Conservation (phyloP, 208 protist species). For the Leishmania tropica region DNA sequence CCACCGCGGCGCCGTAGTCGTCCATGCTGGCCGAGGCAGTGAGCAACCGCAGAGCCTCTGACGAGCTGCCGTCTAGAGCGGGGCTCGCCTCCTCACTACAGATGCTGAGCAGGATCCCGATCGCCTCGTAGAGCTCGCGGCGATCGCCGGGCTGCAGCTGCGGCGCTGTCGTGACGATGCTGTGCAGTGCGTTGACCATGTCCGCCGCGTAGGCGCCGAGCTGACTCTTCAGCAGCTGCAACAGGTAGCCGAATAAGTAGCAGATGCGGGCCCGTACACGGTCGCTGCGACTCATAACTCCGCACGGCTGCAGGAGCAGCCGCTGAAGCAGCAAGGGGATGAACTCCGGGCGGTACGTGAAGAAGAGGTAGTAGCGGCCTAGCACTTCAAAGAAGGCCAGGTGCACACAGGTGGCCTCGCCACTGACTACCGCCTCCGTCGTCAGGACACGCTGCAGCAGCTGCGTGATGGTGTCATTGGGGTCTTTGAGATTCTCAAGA, state of each 20-base stretch:
- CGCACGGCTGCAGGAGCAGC: conserved; percentile 63
- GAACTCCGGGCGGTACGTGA: conserved; percentile 55
- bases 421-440: conserved; percentile 38
- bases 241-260: conserved; percentile 71
- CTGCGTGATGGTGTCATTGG: conserved; percentile 38
- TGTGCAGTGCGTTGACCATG: conserved; percentile 65
- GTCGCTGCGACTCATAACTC: conserved; percentile 63
- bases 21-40: neutral
- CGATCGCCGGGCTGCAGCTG: conserved; percentile 50
- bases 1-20: neutral
- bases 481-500: conserved; percentile 51
- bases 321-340: conserved; percentile 70
- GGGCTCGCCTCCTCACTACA: conserved; percentile 12
- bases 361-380: conserved; percentile 73
- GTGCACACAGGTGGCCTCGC: conserved; percentile 49
- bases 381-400: conserved; percentile 82
- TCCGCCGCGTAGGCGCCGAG: conserved; percentile 49
- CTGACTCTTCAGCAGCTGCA: conserved; percentile 50
- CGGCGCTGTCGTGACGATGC: conserved; percentile 47
- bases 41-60: conserved; percentile 7
- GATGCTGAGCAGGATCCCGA: conserved; percentile 63
- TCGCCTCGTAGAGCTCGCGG: conserved; percentile 74
- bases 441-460: conserved; percentile 56
- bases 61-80: neutral
- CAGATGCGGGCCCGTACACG: conserved; percentile 65